These are phyloP conservation scores for Chloris gayana DNA, from an alignment of 176 grass and related monocot species.

Conservation along the genomic window DNA sequence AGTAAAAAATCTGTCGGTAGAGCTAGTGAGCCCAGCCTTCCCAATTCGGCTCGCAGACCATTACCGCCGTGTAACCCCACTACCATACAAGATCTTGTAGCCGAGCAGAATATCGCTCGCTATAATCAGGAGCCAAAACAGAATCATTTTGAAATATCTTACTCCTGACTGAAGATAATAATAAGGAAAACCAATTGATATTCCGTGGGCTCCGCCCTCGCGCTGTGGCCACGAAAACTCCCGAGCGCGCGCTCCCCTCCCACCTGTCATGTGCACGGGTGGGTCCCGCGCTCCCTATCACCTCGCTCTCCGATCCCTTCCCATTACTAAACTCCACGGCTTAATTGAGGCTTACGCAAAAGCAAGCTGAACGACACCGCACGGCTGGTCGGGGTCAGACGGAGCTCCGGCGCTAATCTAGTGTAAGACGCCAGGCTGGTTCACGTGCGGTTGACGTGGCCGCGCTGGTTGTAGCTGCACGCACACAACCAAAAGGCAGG, in stretches of 20 bases:
- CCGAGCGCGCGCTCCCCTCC: too few species aligned
- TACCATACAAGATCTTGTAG: too few species aligned
- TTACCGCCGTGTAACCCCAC: background rate
- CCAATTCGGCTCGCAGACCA: too few species aligned
- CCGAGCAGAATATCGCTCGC: background rate
- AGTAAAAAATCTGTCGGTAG: too few species aligned
- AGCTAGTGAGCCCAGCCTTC: too few species aligned
- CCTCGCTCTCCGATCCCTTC: background rate
- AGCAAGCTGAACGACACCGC: background rate
- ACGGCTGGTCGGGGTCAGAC: background rate
- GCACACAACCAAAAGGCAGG: background rate
- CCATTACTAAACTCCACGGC: background rate
- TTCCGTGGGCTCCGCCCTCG: too few species aligned
- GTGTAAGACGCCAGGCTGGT: background rate
- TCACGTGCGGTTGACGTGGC: conserved; percentile 49
- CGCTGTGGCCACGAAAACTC: too few species aligned
- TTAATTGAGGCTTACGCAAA: background rate
- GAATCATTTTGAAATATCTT: background rate
- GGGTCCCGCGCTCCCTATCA: background rate
- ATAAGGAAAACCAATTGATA: too few species aligned
- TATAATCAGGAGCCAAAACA: background rate
- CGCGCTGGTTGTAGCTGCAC: background rate
- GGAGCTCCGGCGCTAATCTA: background rate
- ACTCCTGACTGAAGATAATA: background rate
- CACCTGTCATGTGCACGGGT: background rate